Conservation (phyloP, 768 basidiomycete species). For the Mrakia blollopis region DNA sequence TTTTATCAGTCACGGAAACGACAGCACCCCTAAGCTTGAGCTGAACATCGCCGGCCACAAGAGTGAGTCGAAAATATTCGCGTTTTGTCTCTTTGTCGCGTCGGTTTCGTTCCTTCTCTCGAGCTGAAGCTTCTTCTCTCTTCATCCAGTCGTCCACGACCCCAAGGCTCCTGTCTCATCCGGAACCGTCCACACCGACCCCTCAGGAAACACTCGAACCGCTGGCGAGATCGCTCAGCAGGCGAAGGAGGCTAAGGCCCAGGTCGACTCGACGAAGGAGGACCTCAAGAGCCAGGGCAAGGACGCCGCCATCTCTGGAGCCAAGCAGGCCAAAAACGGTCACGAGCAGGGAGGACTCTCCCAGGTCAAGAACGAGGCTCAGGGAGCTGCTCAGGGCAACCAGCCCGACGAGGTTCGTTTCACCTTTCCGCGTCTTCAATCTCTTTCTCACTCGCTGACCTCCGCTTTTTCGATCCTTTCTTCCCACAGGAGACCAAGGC, state of each 20-base stretch:
- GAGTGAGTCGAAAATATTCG: neutral
- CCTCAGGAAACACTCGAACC: conserved; percentile 42
- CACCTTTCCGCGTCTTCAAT: neutral
- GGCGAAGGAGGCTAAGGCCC: conserved; percentile 42
- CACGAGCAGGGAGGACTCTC: conserved; percentile 36
- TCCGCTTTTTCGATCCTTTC: neutral
- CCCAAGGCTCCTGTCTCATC: conserved; percentile 31
- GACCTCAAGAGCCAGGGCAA: conserved; percentile 35
- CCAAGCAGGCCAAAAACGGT: conserved; percentile 31
- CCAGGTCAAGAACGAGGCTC: conserved; percentile 37
- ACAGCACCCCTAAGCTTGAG: conserved; percentile 53
- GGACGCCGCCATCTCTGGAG: conserved; percentile 34
- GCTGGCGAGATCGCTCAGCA: conserved; percentile 40
- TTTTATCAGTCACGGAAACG: conserved; percentile 42
- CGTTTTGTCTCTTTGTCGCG: neutral
- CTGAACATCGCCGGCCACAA: conserved; percentile 44
- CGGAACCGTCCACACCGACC: conserved; percentile 39
- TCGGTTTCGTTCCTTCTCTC: neutral
- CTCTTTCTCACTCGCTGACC: neutral
- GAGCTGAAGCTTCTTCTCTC: neutral
- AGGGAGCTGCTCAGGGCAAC: conserved; percentile 40
- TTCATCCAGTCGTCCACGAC: conserved; percentile 23
- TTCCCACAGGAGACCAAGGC: conserved; percentile 32
- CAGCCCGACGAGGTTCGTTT: conserved; percentile 9
- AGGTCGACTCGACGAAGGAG: conserved; percentile 39